Percentiles rank a stretch among this genome's conserved stretches.
Conservation (phyloP, 768 basidiomycete species). For the Scleroderma citrinum region DNA sequence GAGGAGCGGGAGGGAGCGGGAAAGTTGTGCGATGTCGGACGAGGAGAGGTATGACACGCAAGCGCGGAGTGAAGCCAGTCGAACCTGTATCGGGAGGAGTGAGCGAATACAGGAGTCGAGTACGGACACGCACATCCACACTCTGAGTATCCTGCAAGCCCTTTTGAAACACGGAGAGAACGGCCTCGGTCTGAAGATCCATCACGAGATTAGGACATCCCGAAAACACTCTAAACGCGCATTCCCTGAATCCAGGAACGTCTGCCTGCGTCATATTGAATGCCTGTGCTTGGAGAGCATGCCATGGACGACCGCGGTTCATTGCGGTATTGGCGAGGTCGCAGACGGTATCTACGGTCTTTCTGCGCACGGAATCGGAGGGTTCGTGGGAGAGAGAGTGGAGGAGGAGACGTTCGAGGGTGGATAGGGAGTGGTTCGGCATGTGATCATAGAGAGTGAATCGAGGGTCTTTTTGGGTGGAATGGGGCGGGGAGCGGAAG, state of each 20-base stretch:
- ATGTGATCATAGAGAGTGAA: constrained; percentile 75
- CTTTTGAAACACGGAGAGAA: constrained; percentile 57
- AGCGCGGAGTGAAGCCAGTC: constrained; percentile 65
- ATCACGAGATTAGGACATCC: constrained; percentile 71
- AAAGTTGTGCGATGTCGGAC: constrained; percentile 54
- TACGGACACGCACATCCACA: constrained; percentile 48
- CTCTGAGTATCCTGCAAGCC: constrained; percentile 64
- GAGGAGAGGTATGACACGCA: constrained; percentile 63
- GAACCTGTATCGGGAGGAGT: constrained; percentile 55
- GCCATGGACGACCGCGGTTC: constrained; percentile 74
- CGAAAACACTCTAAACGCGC: constrained; percentile 66
- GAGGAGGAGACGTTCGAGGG: constrained; percentile 67
- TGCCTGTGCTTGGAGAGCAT: constrained; percentile 65
- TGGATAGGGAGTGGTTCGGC: constrained; percentile 55
- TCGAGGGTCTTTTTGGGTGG: constrained; percentile 30
- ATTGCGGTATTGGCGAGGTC: constrained; percentile 75
- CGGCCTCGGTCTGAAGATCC: constrained; percentile 68
- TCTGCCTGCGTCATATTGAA: constrained; percentile 52
- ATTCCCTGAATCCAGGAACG: constrained; percentile 42
- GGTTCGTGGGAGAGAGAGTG: constrained; percentile 63
- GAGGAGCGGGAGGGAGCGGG: constrained; percentile 55
- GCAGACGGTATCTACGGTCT: constrained; percentile 68
- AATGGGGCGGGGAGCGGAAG: constrained; percentile 51
- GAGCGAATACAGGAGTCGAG: no score
- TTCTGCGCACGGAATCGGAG: constrained; percentile 52